A percentile compares a stretch with the other conserved stretches of the same genome.
Conservation (phyloP, 768 basidiomycete species). For the Tephrocybe sp. region DNA sequence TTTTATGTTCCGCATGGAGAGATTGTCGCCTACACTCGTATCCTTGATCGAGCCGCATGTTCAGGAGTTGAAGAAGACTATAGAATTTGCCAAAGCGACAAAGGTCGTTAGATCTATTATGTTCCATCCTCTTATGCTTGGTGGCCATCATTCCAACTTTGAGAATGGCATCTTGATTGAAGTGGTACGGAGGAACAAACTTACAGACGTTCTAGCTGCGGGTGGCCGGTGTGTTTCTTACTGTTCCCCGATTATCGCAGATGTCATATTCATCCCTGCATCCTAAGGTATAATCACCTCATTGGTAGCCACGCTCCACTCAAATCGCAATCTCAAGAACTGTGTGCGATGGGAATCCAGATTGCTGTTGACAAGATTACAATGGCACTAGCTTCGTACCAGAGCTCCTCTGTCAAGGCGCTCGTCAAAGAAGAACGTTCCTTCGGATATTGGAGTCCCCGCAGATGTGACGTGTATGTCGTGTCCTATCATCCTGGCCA, state of each 20-base stretch:
- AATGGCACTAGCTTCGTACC: slow-evolving; percentile 62
- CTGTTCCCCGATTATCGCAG: not conserved
- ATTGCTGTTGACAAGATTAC: slow-evolving; percentile 80
- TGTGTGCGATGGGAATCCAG: slow-evolving; percentile 72
- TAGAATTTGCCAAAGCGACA: slow-evolving; percentile 55
- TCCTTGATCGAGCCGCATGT: slow-evolving; percentile 47
- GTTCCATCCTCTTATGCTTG: slow-evolving; percentile 75
- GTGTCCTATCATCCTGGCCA: slow-evolving; percentile 75
- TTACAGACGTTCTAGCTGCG: slow-evolving; percentile 69
- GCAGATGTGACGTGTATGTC: slow-evolving; percentile 84
- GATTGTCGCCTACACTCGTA: slow-evolving; percentile 51
- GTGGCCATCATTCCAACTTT: slow-evolving; percentile 61
- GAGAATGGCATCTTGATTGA: slow-evolving; percentile 75
- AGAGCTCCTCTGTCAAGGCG: slow-evolving; percentile 63
- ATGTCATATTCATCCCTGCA: not conserved
- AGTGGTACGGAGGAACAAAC: slow-evolving; percentile 64
- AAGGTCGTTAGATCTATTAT: slow-evolving; percentile 63
- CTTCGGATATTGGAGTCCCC: slow-evolving; percentile 88
- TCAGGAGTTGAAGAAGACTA: slow-evolving; percentile 60
- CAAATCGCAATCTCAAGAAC: slow-evolving; percentile 48
- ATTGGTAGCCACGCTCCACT: slow-evolving; percentile 58
- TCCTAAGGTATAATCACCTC: slow-evolving; percentile 78
- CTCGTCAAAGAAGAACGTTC: slow-evolving; percentile 77
- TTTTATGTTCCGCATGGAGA: slow-evolving; percentile 55
- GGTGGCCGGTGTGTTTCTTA: slow-evolving; percentile 63